Evolutionary conservation across 2,329 filamentous ascomycete species (phyloP), one percentile per base, ranked within the genome.

Genomic region (Penicillium janthinellum): DNA sequence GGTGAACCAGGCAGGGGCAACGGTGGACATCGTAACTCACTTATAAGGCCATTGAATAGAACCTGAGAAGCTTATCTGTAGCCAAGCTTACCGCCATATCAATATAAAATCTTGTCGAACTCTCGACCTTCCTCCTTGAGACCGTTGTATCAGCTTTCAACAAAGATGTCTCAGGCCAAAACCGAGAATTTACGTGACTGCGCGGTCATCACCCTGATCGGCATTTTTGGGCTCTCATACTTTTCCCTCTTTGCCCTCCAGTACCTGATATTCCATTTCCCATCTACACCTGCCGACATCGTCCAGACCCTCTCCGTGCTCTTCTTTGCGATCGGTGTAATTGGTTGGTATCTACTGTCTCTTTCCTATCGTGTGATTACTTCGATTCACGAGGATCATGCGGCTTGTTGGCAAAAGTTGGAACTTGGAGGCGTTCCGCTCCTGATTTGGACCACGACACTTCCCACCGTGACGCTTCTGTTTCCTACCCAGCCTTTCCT

Each of bases 381-480:
- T n/a, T 54, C 51, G 5, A 28, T 59, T 44, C 37, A 52, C 5
- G 56, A 53, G 14, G 50, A 47, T 12, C n/a, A 58, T 31, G 53
- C 61, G 20, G 51, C 34, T 47, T 38, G 56, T 11, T 54, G 56
- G 58, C 56, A 60, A 22, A 59, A 57, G 35, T 53, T 61, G 22
- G 61, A 63, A 53, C 38, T 54, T 41, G 58, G 38, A 20, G 56
- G 48, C 12, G 47, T 17, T 12, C 41, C 61, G 12, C 14, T 61
- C 28, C 56, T 63, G 7, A 63, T 63, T 15, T 63, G 39, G 34
- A 51, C 59, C 5, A 25, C 48, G 12, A 49, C 59, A 15, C 28
- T 64, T 41, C 59, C 54, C 34, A 37, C 55, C 4, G 53, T 55
- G 56, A 44, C 55, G 7, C 14, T 59, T 17, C 28, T 49, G 28